phyloP scores from a whole-genome alignment of 139 green algal genomes.

The Chlamydomonas sp. region DNA sequence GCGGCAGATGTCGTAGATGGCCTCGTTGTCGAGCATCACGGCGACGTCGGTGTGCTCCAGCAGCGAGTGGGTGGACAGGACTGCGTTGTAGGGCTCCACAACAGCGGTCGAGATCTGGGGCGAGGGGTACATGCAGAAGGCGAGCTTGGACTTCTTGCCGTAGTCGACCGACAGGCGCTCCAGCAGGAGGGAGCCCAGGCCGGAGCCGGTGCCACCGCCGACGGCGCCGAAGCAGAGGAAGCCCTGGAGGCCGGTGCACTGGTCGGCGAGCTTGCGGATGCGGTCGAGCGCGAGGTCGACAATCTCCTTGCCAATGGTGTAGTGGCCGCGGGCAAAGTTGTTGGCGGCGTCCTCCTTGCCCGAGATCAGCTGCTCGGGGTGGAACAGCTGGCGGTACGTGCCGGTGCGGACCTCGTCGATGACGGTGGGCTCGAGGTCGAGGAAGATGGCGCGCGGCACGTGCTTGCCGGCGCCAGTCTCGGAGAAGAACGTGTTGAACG shows the following conservation, averaged over 20 bases:
- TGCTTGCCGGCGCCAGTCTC: too few relatives aligned
- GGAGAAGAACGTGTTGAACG: too few relatives aligned
- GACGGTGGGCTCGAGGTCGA: conserved; percentile 94
- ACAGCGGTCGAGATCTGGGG: conserved; percentile 91
- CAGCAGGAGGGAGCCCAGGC: conserved; percentile 91
- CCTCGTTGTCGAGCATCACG: conserved; percentile 96
- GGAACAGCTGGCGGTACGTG: conserved; percentile 96
- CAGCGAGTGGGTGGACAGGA: conserved; percentile 94
- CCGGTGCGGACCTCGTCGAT: conserved; percentile 94
- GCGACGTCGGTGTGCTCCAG: conserved; percentile 97
- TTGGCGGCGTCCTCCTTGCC: conserved; percentile 92
- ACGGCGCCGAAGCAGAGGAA: conserved; percentile 97
- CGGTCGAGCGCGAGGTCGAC: conserved; percentile 89
- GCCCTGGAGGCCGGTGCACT: conserved; percentile 95
- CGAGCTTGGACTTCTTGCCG: conserved; percentile 99
- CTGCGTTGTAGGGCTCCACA: conserved; percentile 96
- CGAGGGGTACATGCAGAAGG: conserved; percentile 93
- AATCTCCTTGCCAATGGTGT: conserved; percentile 96
- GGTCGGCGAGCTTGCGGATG: conserved; percentile 79
- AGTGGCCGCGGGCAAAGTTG: conserved; percentile 84
- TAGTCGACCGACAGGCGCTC: conserved; percentile 98
- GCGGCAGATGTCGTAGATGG: conserved; percentile 97
- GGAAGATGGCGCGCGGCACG: conserved; percentile 87
- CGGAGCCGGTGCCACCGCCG: conserved; percentile 89
- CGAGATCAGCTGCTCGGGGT: conserved; percentile 96